Percentiles rank a stretch among this genome's conserved stretches.
phyloP scores from a whole-genome alignment of 1,284 basidiomycete species.

The Acaromyces ingoldii region DNA sequence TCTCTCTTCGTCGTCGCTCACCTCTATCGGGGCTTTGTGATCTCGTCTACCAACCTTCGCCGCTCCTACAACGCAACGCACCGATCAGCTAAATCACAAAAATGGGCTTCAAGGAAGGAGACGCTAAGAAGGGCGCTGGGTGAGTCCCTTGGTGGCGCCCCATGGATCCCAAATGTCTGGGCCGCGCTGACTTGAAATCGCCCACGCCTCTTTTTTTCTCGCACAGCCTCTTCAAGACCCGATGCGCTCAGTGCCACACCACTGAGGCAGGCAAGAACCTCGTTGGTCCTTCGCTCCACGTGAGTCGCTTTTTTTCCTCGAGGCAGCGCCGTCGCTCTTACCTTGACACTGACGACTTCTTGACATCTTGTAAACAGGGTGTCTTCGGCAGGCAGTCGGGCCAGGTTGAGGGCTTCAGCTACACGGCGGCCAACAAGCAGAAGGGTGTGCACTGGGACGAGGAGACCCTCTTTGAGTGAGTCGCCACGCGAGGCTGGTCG shows the following conservation, averaged over 20 bases:
- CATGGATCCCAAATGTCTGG: neutral
- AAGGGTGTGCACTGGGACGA: slow-evolving; percentile 83
- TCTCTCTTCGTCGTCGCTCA: no score
- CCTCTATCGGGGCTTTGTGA: no score
- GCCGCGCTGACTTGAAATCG: neutral
- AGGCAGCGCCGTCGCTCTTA: neutral
- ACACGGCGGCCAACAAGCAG: slow-evolving; percentile 93
- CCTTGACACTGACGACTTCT: neutral
- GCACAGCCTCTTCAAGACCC: slow-evolving; percentile 59
- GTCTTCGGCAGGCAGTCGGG: slow-evolving; percentile 81
- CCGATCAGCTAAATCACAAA: no score
- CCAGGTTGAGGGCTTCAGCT: slow-evolving; percentile 77
- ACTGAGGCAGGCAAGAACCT: slow-evolving; percentile 55
- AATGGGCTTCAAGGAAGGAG: slow-evolving; percentile 41
- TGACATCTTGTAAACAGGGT: slow-evolving; percentile 58
- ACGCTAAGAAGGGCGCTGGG: slow-evolving; percentile 43
- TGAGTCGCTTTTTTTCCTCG: neutral
- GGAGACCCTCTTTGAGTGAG: slow-evolving; percentile 82
- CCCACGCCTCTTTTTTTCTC: neutral
- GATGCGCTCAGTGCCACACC: slow-evolving; percentile 97
- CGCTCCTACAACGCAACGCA: no score
- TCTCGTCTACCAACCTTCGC: no score
- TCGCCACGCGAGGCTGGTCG: no score
- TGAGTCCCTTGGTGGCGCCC: neutral
- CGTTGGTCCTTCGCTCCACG: slow-evolving; percentile 18